phyloP scores from a whole-genome alignment of 169 alveolate genomes.

The Plasmodium malariae region DNA sequence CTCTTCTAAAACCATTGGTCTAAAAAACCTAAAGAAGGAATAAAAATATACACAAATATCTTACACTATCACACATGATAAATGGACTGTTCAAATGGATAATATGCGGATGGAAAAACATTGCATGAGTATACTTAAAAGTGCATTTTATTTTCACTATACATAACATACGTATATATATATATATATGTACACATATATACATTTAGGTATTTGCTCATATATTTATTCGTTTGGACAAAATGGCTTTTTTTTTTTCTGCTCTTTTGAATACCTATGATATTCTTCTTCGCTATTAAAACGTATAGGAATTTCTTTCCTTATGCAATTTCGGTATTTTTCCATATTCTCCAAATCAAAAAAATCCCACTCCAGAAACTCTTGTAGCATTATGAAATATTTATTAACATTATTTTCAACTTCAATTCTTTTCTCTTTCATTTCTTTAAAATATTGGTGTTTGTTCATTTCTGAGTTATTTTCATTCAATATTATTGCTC shows the following conservation, averaged over 20 bases:
- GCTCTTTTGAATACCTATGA: slow-evolving; percentile 29
- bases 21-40: slow-evolving; percentile 40
- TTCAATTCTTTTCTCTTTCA: slow-evolving; percentile 62
- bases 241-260: neutral
- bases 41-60: neutral
- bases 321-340: slow-evolving; percentile 47
- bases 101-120: neutral
- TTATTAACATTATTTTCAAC: slow-evolving; percentile 55
- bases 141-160: neutral
- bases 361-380: slow-evolving; percentile 70
- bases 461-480: slow-evolving; percentile 42
- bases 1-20: slow-evolving; percentile 72
- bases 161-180: neutral
- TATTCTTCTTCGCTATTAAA: slow-evolving; percentile 56
- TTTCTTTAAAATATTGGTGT: slow-evolving; percentile 58
- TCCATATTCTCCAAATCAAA: slow-evolving; percentile 38
- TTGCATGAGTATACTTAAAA: neutral
- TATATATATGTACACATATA: neutral
- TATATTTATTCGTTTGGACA: neutral
- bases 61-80: neutral
- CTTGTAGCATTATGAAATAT: slow-evolving; percentile 57
- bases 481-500: slow-evolving; percentile 75
- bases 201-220: neutral
- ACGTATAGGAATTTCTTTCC: slow-evolving; percentile 44
- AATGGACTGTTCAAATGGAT: neutral